These are phyloP conservation scores for Ophiostoma sp. DNA, from an alignment of 2,329 filamentous ascomycete genomes.

Conservation along the genomic window DNA sequence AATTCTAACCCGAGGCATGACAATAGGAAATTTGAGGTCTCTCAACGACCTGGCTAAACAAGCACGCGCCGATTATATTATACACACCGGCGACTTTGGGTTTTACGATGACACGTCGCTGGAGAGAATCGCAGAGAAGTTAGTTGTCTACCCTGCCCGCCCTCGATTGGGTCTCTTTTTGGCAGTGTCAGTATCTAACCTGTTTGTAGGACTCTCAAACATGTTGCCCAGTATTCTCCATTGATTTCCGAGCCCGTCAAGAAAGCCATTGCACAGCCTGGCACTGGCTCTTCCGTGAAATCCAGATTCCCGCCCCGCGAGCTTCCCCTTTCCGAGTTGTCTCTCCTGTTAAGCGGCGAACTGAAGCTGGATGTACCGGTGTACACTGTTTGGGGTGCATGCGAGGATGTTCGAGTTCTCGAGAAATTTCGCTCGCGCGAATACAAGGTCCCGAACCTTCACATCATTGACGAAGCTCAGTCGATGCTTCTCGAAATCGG, in stretches of 20 bases:
- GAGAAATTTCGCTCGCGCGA: slow-evolving; percentile 97
- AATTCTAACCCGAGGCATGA: slow-evolving; percentile 28
- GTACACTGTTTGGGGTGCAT: slow-evolving; percentile 98
- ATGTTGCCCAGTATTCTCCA: slow-evolving; percentile 97
- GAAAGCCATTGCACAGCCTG: slow-evolving; percentile 61
- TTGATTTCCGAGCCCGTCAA: slow-evolving; percentile 78
- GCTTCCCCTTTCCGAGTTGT: slow-evolving; percentile 87
- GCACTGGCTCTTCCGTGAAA: slow-evolving; percentile 77
- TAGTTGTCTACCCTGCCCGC: slow-evolving; percentile 42
- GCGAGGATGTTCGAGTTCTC: slow-evolving; percentile 94
- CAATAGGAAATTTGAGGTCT: slow-evolving; percentile 86
- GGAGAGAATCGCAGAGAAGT: slow-evolving; percentile 98
- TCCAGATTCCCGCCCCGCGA: slow-evolving; percentile 77
- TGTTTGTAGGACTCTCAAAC: slow-evolving; percentile 79
- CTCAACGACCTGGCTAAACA: slow-evolving; percentile 95
- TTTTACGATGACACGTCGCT: slow-evolving; percentile 97
- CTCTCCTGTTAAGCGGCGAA: slow-evolving; percentile 82
- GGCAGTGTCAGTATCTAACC: background rate
- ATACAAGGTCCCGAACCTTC: slow-evolving; percentile 95
- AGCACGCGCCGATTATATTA: slow-evolving; percentile 93
- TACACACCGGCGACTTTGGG: slow-evolving; percentile 98
- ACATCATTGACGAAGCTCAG: slow-evolving; percentile 97
- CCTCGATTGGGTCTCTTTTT: background rate
- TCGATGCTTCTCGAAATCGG: slow-evolving; percentile 93
- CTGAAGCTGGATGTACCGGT: slow-evolving; percentile 93